Evolutionary conservation across 2,329 filamentous ascomycete species (phyloP).

Genomic region (Penicillium polonicum): DNA sequence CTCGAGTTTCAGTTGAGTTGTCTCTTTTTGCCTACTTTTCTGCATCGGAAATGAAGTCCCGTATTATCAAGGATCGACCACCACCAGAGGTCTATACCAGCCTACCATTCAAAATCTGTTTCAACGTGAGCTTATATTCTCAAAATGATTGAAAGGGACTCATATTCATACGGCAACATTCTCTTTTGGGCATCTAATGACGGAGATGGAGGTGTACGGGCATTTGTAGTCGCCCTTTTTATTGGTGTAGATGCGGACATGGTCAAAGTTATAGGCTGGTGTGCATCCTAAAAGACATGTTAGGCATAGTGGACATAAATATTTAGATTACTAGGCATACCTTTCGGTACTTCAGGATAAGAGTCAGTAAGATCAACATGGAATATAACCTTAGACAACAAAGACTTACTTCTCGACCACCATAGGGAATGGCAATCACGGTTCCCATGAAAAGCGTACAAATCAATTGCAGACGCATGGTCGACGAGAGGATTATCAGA

Average conservation of each 20-base stretch:
- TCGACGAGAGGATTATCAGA: not conserved
- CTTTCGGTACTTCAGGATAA: not conserved
- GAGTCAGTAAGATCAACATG: not conserved
- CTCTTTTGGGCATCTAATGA: conserved; percentile 8
- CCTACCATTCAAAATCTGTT: not conserved
- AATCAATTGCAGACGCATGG: conserved; percentile 11
- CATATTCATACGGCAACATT: conserved; percentile 10
- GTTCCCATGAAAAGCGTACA: conserved; percentile 5
- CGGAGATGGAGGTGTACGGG: not conserved
- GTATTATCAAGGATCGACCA: not conserved
- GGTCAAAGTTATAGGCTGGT: conserved; percentile 5
- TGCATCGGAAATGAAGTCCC: not conserved
- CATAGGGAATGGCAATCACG: conserved; percentile 9
- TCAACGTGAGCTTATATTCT: not conserved
- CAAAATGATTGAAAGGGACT: not conserved
- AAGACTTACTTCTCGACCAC: not conserved
- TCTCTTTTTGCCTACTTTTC: not conserved
- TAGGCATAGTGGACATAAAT: not conserved
- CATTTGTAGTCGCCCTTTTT: conserved; percentile 5
- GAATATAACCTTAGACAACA: not conserved
- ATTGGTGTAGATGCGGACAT: conserved; percentile 11
- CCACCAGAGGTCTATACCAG: not conserved
- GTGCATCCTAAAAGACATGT: not conserved
- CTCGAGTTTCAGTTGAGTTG: not conserved
- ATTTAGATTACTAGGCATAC: not conserved